Conservation (phyloP, 352 stramenopile species). For the Thalassiosira ordinaria region DNA sequence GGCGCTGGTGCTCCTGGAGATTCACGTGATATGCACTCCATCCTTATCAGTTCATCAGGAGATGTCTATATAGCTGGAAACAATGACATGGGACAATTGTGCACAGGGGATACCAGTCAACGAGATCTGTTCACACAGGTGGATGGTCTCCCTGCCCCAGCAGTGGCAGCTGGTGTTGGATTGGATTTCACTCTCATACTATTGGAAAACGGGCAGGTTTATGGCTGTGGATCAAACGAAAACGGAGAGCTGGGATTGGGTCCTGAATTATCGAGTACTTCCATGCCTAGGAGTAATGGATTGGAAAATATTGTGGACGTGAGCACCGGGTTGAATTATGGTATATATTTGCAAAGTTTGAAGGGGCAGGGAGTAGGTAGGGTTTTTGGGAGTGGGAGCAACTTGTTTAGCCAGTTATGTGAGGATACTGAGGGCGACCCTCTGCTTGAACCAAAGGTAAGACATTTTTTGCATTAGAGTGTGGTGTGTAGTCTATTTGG, state of each 20-base stretch:
- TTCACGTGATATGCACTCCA: slow-evolving; percentile 48
- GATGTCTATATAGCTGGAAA: slow-evolving; percentile 42
- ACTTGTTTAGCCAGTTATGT: slow-evolving; percentile 52
- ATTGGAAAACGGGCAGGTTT: slow-evolving; percentile 31
- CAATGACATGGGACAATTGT: slow-evolving; percentile 52
- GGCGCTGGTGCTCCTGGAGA: slow-evolving; percentile 35
- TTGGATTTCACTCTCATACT: slow-evolving; percentile 51
- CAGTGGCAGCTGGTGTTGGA: slow-evolving; percentile 24
- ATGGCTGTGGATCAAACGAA: slow-evolving; percentile 53
- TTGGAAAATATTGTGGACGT: slow-evolving; percentile 29
- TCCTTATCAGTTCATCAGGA: slow-evolving; percentile 36
- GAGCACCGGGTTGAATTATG: slow-evolving; percentile 31
- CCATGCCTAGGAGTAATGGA: slow-evolving; percentile 18
- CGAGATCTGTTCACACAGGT: slow-evolving; percentile 24
- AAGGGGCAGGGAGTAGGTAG: slow-evolving; percentile 3
- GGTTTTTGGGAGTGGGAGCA: slow-evolving; percentile 46
- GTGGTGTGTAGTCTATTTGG: too few species aligned
- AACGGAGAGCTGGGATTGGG: slow-evolving; percentile 47
- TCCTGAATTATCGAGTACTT: background rate
- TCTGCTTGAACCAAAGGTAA: slow-evolving; percentile 28
- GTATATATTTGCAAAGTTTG: slow-evolving; percentile 38
- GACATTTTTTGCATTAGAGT: too few species aligned
- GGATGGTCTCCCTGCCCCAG: slow-evolving; percentile 17
- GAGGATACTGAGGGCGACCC: slow-evolving; percentile 37
- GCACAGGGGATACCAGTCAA: slow-evolving; percentile 22